Conservation (phyloP, 2,329 filamentous ascomycete genomes). For the Trichoderma aggressivum region DNA sequence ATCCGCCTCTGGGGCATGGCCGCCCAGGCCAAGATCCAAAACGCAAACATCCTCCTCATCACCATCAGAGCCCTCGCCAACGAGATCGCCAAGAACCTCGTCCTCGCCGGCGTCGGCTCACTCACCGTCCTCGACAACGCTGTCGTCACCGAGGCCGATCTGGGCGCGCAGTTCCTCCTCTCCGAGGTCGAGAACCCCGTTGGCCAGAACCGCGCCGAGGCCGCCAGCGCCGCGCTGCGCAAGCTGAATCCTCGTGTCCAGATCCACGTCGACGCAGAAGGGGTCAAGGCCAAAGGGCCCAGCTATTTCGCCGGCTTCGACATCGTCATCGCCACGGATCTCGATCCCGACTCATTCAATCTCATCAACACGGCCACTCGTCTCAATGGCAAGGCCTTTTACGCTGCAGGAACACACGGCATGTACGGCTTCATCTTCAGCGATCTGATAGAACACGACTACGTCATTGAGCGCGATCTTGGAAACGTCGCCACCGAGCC, state of each 20-base stretch:
- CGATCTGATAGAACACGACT: constrained; percentile 87
- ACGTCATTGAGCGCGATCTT: constrained; percentile 79
- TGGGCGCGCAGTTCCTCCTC: constrained; percentile 81
- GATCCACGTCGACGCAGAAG: constrained; percentile 65
- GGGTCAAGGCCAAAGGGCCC: constrained; percentile 64
- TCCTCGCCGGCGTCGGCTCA: constrained; percentile 86
- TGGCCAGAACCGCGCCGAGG: constrained; percentile 80
- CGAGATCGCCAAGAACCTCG: constrained; percentile 96
- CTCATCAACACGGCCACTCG: constrained; percentile 85
- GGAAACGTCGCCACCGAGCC: constrained; percentile 66
- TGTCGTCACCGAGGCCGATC: constrained; percentile 70
- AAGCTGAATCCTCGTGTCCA: constrained; percentile 87
- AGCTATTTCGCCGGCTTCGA: constrained; percentile 78
- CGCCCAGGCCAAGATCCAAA: constrained; percentile 88
- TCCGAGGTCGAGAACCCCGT: constrained; percentile 58
- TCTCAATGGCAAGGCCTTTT: constrained; percentile 75
- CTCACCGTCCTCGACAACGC: constrained; percentile 84
- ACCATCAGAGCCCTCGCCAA: constrained; percentile 84
- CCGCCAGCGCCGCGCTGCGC: constrained; percentile 71
- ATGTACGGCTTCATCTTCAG: constrained; percentile 94
- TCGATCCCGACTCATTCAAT: constrained; percentile 69
- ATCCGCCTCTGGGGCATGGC: constrained; percentile 96
- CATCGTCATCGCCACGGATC: constrained; percentile 84
- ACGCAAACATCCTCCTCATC: constrained; percentile 84
- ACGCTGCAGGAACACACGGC: constrained; percentile 82